Evolutionary conservation across 768 basidiomycete species (phyloP).

Genomic region (Serendipita vermifera): DNA sequence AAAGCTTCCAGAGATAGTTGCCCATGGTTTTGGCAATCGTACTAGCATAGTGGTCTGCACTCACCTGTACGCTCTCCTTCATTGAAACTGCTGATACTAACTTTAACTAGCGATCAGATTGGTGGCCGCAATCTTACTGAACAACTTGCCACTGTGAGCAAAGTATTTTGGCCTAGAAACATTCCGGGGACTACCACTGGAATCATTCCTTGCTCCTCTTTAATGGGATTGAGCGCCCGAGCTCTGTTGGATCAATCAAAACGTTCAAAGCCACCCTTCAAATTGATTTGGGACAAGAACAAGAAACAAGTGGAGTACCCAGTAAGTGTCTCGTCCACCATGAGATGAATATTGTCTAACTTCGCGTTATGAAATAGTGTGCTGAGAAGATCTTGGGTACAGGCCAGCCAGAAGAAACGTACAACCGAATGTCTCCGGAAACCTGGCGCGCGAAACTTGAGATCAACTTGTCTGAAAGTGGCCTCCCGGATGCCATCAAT

Average conservation of each 20-base stretch:
- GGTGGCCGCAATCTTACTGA: background rate
- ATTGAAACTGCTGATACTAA: background rate
- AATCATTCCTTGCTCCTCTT: slow-evolving; percentile 4
- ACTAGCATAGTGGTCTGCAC: slow-evolving; percentile 2
- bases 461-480: background rate
- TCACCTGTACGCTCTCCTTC: background rate
- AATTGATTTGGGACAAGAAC: background rate
- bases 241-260: background rate
- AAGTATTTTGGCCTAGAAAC: slow-evolving; percentile 4
- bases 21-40: background rate
- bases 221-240: slow-evolving; percentile 8
- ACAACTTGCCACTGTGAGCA: background rate
- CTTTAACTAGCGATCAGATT: background rate
- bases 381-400: slow-evolving; percentile 1
- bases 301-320: background rate
- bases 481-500: background rate
- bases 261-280: background rate
- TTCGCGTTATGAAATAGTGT: background rate
- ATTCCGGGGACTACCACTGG: background rate
- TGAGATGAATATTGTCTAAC: background rate
- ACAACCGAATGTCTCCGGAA: background rate
- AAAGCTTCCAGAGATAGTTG: background rate
- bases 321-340: background rate
- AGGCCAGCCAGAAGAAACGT: background rate
- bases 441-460: background rate